A percentile compares a stretch with the other conserved stretches of the same genome.
Conservation (phyloP, 306 rosid species). For the Cucurbita moschata region DNA sequence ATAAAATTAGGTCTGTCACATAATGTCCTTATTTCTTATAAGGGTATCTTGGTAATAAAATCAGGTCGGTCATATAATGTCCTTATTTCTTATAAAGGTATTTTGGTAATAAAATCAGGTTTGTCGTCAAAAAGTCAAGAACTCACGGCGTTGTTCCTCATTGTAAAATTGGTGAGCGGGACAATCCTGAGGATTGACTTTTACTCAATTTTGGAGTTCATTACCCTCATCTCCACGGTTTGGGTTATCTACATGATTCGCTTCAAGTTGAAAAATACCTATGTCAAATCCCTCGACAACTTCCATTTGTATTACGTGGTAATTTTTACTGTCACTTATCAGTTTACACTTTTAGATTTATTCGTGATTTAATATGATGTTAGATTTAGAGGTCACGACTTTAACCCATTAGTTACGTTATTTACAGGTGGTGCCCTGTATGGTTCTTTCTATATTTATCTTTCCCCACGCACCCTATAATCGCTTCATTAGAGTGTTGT, state of each 20-base stretch:
- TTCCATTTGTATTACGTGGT: constrained; percentile 43
- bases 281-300: constrained; percentile 55
- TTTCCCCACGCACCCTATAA: constrained; percentile 19
- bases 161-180: constrained; percentile 30
- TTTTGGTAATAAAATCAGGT: constrained; percentile 24
- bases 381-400: too few relatives aligned
- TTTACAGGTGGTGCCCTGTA: constrained; percentile 38
- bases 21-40: too few relatives aligned
- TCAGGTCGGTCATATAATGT: neutral
- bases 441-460: constrained; percentile 27
- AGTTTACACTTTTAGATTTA: too few relatives aligned
- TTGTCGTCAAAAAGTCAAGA: constrained; percentile 62
- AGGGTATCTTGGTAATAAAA: too few relatives aligned
- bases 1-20: too few relatives aligned
- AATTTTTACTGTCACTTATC: neutral
- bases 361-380: too few relatives aligned
- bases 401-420: neutral
- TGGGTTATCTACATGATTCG: constrained; percentile 55
- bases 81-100: neutral
- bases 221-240: constrained; percentile 31
- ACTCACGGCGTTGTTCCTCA: constrained; percentile 50
- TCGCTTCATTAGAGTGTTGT: constrained; percentile 9
- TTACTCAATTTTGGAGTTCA: constrained; percentile 32
- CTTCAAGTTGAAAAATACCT: constrained; percentile 47
- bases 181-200: constrained; percentile 22